Evolutionary conservation across 805 yeast species (phyloP), one percentile per base, ranked within the genome.

Genomic region (Tetrapisispora fleetii): DNA sequence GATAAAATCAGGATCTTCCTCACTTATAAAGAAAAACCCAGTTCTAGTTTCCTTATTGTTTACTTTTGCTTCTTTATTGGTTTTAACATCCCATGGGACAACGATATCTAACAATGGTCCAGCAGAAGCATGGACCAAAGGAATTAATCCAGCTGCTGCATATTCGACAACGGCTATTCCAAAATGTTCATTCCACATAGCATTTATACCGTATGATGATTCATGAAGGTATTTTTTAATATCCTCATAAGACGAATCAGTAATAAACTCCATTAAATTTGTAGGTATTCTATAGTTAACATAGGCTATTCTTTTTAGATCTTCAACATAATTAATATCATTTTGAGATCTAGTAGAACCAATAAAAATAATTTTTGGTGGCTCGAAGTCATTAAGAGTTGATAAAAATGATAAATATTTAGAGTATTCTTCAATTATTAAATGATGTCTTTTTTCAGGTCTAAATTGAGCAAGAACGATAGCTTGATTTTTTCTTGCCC

Each of bases 161-260:
- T 89, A 87, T 65, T 93, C 99, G 8, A 93, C 99, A 5, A 93
- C 91, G 1, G 96, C 91, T 58, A 93, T 93, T 18, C 99, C 99
- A 65, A 93, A 93, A 69, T 93, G 99, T 70, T 93, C 99, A 67
- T 93, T 93, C 99, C 99, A 93, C 99, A 93, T 93, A 30, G 95
- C 89, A 59, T 93, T 91, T 37, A 93, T 71, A 5, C 99, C 99
- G 58, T 79, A 80, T 24, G 80, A 77, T 2, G 88, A 77, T 14
- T 64, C 68, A 13, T 69, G 57, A 33, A 95, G 70, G 47, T 78
- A 73, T 28, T 67, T 59, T 46, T 78, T 69, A 14, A 95, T 80
- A 17, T 72, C 74, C 1, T 71, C 73, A 68, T 86, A 86, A 10
- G 87, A 74, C 27, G 91, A 83, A 67, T 93, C 95, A 5, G 85